Evolutionary conservation across 371 early-diverging fungal genomes (phyloP), one percentile per base, ranked within the genome.

Genomic region (Rhizomucor miehei): DNA sequence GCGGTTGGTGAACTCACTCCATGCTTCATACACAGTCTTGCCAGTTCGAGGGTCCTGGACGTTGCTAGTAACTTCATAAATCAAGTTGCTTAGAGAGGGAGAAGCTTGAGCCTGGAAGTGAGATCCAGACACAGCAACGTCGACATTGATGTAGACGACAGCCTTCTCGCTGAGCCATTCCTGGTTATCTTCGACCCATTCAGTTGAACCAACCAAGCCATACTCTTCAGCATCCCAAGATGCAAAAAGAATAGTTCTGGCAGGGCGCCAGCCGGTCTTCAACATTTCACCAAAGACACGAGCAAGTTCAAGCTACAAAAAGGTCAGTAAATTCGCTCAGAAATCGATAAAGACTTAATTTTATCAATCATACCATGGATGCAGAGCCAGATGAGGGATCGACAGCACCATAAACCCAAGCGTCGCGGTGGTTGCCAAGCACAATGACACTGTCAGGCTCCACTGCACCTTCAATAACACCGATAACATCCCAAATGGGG

Each of bases 181-280:
- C 6, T 67, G 57, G 48, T 80, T 65, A 24, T 82, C 76, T 48
- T 85, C 85, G 3, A 82, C 85, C 77, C 77, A 85, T 58, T 85
- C 85, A 13, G 84, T 84, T 5, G 79, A 78, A 11, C 85, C 85
- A 23, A 81, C 58, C n/a, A 54, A 19, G 10, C 82, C 75, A 59
- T 81, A 81, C 48, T 84, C 85, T 51, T 80, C 84, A 19, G 71
- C 84, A 59, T 85, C 85, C 85, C 85, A 85, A 20, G 79, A 78
- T 9, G 77, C 81, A n/a, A 85, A 61, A 17, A 80, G 51, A 25
- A 85, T 77, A 19, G 82, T 78, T 25, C 85, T 73, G 9, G 74
- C 69, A 6, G 85, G 85, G 12, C 71, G 67, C 85, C 85, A 85
- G 11, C 85, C 85, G 11, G 65, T 59, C 59, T 73, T 68, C 29